phyloP scores from a whole-genome alignment of 2,329 filamentous ascomycete genomes.

The Colletotrichum eleusines region DNA sequence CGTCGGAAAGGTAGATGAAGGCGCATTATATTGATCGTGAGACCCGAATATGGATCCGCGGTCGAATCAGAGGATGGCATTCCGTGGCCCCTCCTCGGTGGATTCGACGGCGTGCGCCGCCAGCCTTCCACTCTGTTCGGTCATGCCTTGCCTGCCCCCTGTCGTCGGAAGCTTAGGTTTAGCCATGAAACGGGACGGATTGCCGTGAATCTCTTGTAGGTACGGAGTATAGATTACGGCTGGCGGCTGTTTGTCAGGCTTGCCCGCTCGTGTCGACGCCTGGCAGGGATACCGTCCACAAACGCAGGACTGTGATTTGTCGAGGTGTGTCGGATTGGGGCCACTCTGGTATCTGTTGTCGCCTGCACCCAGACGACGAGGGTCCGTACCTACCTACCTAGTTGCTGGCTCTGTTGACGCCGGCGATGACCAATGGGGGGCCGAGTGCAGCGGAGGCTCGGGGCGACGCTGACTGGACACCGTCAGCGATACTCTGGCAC shows the following conservation, averaged over 20 bases:
- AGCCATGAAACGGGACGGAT: constrained; percentile 39
- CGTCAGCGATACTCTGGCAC: background rate
- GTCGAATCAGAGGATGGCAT: constrained; percentile 27
- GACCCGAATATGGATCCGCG: constrained; percentile 5
- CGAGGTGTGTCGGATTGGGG: constrained; percentile 21
- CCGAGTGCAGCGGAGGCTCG: constrained; percentile 34
- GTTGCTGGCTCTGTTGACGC: constrained; percentile 35
- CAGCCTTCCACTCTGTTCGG: constrained; percentile 12
- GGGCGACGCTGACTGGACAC: constrained; percentile 14
- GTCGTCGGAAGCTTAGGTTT: constrained; percentile 20
- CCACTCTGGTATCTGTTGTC: constrained; percentile 22
- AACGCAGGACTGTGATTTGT: constrained; percentile 29
- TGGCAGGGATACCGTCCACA: constrained; percentile 17
- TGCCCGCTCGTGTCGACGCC: constrained; percentile 9
- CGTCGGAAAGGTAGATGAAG: constrained; percentile 26
- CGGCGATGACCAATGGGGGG: constrained; percentile 32
- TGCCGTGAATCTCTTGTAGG: constrained; percentile 19
- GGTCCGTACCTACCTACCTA: too few species aligned
- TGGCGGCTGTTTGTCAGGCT: constrained; percentile 33
- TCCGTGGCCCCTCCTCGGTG: constrained; percentile 26
- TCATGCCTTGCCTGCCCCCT: constrained; percentile 21
- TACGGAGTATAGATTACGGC: constrained; percentile 26
- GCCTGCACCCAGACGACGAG: constrained; percentile 27
- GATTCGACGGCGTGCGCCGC: constrained; percentile 16
- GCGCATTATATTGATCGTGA: constrained; percentile 15